Percentiles rank a stretch among this genome's conserved stretches.
These are phyloP conservation scores for Wickerhamiella kurtzmanii DNA, from an alignment of 805 yeast genomes.

Conservation along the genomic window DNA sequence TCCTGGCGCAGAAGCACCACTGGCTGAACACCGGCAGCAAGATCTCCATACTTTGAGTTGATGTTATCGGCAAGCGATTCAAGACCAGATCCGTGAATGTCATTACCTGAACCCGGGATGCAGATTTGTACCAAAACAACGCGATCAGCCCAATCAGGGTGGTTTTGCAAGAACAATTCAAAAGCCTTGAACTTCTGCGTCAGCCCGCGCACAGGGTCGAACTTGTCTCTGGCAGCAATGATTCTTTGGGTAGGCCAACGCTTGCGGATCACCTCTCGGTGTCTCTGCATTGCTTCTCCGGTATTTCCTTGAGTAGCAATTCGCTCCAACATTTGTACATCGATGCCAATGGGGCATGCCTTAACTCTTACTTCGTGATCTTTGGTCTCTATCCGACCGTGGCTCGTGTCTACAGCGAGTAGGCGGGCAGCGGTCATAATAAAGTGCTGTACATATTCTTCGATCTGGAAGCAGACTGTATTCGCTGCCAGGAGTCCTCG, in stretches of 20 bases:
- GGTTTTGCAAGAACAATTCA: constrained; percentile 55
- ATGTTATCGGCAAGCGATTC: constrained; percentile 76
- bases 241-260: constrained; percentile 63
- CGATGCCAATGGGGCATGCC: constrained; percentile 30
- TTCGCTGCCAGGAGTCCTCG: constrained; percentile 84
- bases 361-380: constrained; percentile 27
- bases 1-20: constrained; percentile 82
- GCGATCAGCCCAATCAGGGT: constrained; percentile 56
- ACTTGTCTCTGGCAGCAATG: constrained; percentile 77
- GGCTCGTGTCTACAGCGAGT: constrained; percentile 70
- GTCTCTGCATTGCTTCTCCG: constrained; percentile 30
- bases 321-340: constrained; percentile 33
- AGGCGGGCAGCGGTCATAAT: constrained; percentile 78
- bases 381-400: constrained; percentile 69
- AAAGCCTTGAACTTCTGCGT: constrained; percentile 79
- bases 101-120: constrained; percentile 34
- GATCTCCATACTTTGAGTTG: constrained; percentile 54
- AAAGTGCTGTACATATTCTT: constrained; percentile 88
- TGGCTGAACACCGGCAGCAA: constrained; percentile 60
- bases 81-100: constrained; percentile 31
- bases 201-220: constrained; percentile 77
- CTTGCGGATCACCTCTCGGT: constrained; percentile 48
- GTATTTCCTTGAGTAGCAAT: constrained; percentile 31
- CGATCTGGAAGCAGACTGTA: constrained; percentile 76
- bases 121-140: constrained; percentile 78